Conservation (phyloP, 2,329 filamentous ascomycete genomes). For the Cordyceps cateniannulata region DNA sequence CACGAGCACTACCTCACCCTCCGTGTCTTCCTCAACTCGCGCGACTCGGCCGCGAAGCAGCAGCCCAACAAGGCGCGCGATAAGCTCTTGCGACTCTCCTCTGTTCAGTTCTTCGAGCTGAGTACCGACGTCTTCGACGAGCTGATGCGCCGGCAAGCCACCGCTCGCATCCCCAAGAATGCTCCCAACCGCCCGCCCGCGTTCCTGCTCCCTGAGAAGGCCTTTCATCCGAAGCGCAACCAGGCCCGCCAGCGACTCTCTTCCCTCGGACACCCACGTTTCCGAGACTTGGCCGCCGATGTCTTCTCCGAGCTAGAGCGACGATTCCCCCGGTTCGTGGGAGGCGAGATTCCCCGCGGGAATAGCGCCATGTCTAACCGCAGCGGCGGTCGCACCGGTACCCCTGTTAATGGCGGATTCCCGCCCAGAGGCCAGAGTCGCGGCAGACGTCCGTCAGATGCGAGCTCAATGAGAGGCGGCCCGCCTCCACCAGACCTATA, state of each 20-base stretch:
- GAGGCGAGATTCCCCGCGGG: slow-evolving; percentile 59
- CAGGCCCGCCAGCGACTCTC: slow-evolving; percentile 94
- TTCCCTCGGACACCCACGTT: slow-evolving; percentile 77
- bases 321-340: slow-evolving; percentile 75
- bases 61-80: slow-evolving; percentile 86
- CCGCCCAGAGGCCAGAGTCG: slow-evolving; percentile 46
- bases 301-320: slow-evolving; percentile 94
- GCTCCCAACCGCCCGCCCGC: slow-evolving; percentile 53
- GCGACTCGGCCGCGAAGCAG: slow-evolving; percentile 67
- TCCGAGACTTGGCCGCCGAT: slow-evolving; percentile 88
- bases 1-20: slow-evolving; percentile 77
- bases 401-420: slow-evolving; percentile 53
- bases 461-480: slow-evolving; percentile 49
- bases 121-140: slow-evolving; percentile 98
- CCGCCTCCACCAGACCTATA: slow-evolving; percentile 38
- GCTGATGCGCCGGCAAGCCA: slow-evolving; percentile 75
- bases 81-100: slow-evolving; percentile 82
- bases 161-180: slow-evolving; percentile 47
- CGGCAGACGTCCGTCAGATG: slow-evolving; percentile 53
- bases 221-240: slow-evolving; percentile 94
- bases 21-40: slow-evolving; percentile 68
- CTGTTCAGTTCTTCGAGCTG: slow-evolving; percentile 92
- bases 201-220: slow-evolving; percentile 75
- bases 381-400: slow-evolving; percentile 48
- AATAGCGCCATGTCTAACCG: slow-evolving; percentile 64